Evolutionary conservation across 305 asterid species (phyloP), one percentile per base, ranked within the genome.

Genomic region (Withania somnifera): DNA sequence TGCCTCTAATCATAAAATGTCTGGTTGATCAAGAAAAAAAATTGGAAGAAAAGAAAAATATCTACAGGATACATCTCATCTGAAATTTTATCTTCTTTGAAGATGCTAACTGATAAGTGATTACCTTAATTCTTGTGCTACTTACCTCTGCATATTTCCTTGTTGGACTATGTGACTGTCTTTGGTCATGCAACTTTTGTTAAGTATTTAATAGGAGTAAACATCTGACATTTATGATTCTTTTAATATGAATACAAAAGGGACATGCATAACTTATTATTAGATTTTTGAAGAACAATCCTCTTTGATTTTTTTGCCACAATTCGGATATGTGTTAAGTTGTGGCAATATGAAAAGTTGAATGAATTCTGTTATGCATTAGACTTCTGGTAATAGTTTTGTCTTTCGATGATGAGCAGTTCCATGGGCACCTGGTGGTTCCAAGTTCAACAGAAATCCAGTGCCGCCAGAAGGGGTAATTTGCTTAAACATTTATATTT

Each of bases 351-450:
- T 14, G 78, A 71, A 14, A 5, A n/a, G 26, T 76, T 51, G 30
- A 30, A 22, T 51, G 26, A n/a, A 1, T 64, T 17, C 5, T 30
- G 51, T 76, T 30, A 19, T 76, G 15, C 10, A 14, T 28, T 76
- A 30, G 47, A 51, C 50, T 76, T 32, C n/a, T 76, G 40, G 17
- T 75, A 76, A 76, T 76, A n/a, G 80, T 52, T 34, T 45, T 15
- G 30, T 51, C 30, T 28, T 76, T 51, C 4, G 11, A 84, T 51
- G 85, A 53, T 84, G 81, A 83, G 85, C 98, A 97, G 99, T 97
- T 85, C 98, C 98, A 52, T 97, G 99, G 99, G 99, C 99, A 86
- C 99, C 99, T 82, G 98, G 98, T 84, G 99, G 99, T 88, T 51
- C 90, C 91, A 97, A 95, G 88, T 95, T 95, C 85, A 91, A 97